Evolutionary conservation across 176 grass and related monocot genomes (phyloP), one percentile per base, ranked within the genome.

Genomic region (Cenchrus purpureus): DNA sequence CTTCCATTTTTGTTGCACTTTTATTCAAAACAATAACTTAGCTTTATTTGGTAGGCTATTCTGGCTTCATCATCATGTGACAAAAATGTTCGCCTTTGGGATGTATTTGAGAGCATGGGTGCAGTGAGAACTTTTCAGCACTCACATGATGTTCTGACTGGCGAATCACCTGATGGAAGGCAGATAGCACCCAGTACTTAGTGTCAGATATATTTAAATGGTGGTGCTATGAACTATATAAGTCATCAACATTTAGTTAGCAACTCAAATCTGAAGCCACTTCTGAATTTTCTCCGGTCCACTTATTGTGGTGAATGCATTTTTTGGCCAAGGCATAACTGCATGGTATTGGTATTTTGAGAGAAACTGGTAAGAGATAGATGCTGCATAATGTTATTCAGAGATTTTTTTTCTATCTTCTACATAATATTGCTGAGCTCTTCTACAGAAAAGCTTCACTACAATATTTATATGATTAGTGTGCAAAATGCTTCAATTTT

Each of bases 31-130:
- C 0, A 49, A 17, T 87, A 59, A 91, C 56, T 57, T 16, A 42
- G 50, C 56, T 88, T 65, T 80, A 13, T 86, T 87, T 79, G 59
- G 25, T 25, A 25, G 25, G 25, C 25, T 25, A 25, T 25, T 25
- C 25, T 25, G 25, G 25, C 25, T 25, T 98, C 97, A 51, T 95
- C 97, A 13, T 98, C 97, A 63, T 98, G 97, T 93, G 97, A 98
- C 71, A 95, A 94, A 93, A 98, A 93, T 17, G 84, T 95, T 55
- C 91, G 93, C 50, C 78, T 98, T 64, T 98, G 97, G 93, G 97
- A 98, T 79, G 97, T 95, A 73, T 98, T 98, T 73, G 88, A 98
- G 70, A 92, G 93, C 85, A 98, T 95, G 91, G 86, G 93, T 83
- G 91, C 97, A 40, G 90, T 90, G 43, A 91, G 95, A 85, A 95